phyloP scores from a whole-genome alignment of 2,329 filamentous ascomycete genomes.

The Ambrosiella beaveri region DNA sequence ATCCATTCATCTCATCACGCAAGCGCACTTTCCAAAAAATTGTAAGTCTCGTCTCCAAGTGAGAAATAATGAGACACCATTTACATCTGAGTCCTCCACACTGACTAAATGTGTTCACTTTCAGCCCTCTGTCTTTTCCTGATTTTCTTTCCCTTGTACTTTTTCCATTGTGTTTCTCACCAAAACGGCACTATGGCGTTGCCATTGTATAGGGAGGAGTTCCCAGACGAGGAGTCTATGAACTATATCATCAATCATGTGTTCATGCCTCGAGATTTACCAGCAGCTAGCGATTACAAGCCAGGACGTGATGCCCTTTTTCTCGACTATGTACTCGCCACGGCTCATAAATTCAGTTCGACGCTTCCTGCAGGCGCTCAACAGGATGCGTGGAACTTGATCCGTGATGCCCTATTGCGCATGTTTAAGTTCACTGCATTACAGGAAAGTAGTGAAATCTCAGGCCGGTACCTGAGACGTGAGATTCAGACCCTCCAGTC shows the following conservation, averaged over 20 bases:
- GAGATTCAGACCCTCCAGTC: too few species aligned
- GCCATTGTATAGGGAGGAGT: background rate
- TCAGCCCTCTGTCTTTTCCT: too few species aligned
- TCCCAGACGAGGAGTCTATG: background rate
- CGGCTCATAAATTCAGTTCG: background rate
- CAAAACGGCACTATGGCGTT: background rate
- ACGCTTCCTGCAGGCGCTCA: background rate
- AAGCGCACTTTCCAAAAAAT: too few species aligned
- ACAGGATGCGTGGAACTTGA: background rate
- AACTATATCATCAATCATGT: conserved; percentile 16
- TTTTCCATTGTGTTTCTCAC: background rate
- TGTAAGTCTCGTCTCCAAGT: too few species aligned
- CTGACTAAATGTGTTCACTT: too few species aligned
- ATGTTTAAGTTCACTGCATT: background rate
- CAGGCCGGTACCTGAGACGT: too few species aligned
- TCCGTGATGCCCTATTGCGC: background rate
- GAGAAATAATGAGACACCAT: too few species aligned
- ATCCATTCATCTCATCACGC: too few species aligned
- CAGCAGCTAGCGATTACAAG: conserved; percentile 14
- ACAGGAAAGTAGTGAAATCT: background rate
- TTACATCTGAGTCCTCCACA: too few species aligned
- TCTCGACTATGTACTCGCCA: background rate
- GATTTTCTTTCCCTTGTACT: background rate
- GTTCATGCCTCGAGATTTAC: conserved; percentile 20
- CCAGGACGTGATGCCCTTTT: background rate